Evolutionary conservation across 2,329 filamentous ascomycete species (phyloP), one percentile per base, ranked within the genome.

Genomic region (Epichloe brachyelytri): DNA sequence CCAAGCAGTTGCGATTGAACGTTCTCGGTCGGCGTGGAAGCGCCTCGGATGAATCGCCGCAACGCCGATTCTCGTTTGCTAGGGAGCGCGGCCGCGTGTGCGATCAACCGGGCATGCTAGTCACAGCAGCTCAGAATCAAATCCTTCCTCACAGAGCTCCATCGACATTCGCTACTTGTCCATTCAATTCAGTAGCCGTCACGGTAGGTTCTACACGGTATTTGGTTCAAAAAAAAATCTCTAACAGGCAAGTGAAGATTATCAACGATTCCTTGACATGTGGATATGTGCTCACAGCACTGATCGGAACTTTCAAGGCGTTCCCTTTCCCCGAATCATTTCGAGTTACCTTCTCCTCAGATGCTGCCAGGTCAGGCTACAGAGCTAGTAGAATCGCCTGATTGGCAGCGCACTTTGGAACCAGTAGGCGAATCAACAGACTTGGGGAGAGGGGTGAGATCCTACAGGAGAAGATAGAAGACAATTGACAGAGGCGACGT

Each of bases 121-220:
- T 44, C 54, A 58, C 8, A 44, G 48, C 38, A 46, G 45, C 46
- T 50, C 53, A 44, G 61, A 66, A 34, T 50, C 57, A 38, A 57
- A 55, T 46, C 57, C 58, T 49, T 54, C 40, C 17, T 55, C 57
- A 15, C 54, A 59, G 52, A 40, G 55, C 48, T 41, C 61, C 3
- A 57, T 70, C 15, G 71, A 74, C 52, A 72, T 77, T 46, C 68
- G 71, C 46, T 72, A 76, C 58, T 63, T 77, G 30, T 70, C 70
- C 5, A 68, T 77, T 43, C 73, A 76, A 49, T 77, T 77, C 55
- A 74, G 69, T 41, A 66, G 69, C 43, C 64, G 68, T 30, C 68
- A 72, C 57, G 74, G 74, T 75, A 62, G 60, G 63, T 50, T 43
- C 30, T n/a, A 12, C 30, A n/a, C 6, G 30, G 7, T 0, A 17